Evolutionary conservation across 345 rosid species (phyloP).

Genomic region (Tarenaya hassleriana): DNA sequence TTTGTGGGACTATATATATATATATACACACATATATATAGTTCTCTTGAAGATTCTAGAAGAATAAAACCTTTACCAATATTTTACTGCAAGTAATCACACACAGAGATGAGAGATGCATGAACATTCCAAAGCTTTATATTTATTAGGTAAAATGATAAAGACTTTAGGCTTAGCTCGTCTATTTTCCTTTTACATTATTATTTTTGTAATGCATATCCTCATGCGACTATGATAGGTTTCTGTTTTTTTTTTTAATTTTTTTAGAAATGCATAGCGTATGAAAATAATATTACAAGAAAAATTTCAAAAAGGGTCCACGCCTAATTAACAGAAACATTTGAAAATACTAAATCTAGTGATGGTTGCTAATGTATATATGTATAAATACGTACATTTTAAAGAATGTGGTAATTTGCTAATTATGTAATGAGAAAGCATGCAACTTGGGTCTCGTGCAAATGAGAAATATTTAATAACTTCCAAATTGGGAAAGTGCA

Average conservation of each 20-base stretch:
- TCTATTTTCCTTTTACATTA: neutral
- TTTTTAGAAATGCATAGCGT: too few relatives aligned
- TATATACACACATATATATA: neutral
- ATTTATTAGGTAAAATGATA: neutral
- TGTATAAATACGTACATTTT: too few relatives aligned
- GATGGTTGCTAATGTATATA: too few relatives aligned
- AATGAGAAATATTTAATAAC: neutral
- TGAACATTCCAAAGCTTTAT: neutral
- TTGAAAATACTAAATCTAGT: too few relatives aligned
- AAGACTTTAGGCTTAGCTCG: neutral
- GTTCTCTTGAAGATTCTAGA: conserved; percentile 7
- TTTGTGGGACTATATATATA: neutral
- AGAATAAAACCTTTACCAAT: conserved; percentile 8
- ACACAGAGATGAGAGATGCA: conserved; percentile 12
- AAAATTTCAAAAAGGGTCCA: too few relatives aligned
- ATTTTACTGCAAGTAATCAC: conserved; percentile 23
- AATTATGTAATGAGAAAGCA: neutral
- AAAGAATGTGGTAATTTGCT: neutral
- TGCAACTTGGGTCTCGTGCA: conserved; percentile 18
- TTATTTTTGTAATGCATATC: neutral
- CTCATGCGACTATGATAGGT: too few relatives aligned
- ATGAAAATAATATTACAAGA: too few relatives aligned
- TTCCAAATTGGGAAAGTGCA: conserved; percentile 23
- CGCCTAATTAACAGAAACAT: too few relatives aligned
- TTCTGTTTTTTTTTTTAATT: too few relatives aligned